Base-by-base conservation (phyloP, 2,329 filamentous ascomycete species). In the Aureobasidium sp. region DNA sequence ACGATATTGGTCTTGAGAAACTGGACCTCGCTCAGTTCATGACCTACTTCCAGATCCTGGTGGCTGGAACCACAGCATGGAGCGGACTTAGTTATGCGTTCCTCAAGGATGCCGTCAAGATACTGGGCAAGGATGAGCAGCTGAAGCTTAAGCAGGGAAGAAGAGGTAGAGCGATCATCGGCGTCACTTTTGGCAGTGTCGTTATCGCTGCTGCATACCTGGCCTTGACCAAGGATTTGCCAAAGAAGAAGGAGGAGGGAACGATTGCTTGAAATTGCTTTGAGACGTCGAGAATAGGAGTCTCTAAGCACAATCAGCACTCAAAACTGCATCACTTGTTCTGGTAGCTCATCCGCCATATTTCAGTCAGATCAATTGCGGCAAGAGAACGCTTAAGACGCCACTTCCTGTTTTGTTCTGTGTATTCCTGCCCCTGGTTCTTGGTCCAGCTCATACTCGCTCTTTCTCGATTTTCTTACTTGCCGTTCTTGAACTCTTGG, bases 51-150 rank as follows among this genome's bases (percentile, higher is more conserved):
- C 93, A 90, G 71, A 93, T 90, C 68, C 75, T 95, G 15, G 93
- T 99, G 2, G 92, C 91, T 0, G 84, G 82, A 0, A 99, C 94
- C 4, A 99, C 94, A 0, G 76, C 96, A 6, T 97, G 92, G 90
- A 97, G 91, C 65, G 94, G 94, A 8, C 80, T 92, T 15, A 96
- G 92, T 74, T 99, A 99, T 73, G 81, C 96, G 7, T 95, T 88
- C 72, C 90, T 86, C 67, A 96, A 94, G 73, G 88, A 96, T 69
- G 93, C 91, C 0, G 92, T 97, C 36, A 95, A 88, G 74, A 97
- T 97, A 62, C 73, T 97, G 45, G 79, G 79, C 0, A 70, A 73
- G 20, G 72, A 81, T 62, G 78, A 80, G 65, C 71, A 65, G 64
- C 66, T 80, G 62, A 80, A 80, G 68, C 73, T 70, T 52, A 79